Evolutionary conservation across 208 protist genomes (phyloP).

Genomic region (Jaenimonas drosophilae): DNA sequence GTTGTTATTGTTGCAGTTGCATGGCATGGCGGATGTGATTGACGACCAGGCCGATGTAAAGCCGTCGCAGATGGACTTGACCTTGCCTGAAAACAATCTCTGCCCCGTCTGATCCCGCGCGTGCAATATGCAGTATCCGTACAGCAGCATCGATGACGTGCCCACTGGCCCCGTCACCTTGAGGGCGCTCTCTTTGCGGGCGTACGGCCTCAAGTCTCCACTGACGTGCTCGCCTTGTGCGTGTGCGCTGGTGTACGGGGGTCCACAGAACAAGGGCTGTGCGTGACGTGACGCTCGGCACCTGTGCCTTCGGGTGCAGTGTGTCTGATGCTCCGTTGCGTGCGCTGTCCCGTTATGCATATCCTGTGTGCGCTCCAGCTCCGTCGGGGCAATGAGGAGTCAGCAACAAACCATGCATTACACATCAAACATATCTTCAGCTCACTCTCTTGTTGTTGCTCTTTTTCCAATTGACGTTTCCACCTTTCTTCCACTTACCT

Average conservation of each 20-base stretch:
- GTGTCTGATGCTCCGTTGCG: conserved; percentile 17
- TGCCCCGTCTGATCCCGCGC: conserved; percentile 17
- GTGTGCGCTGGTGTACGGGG: conserved; percentile 1
- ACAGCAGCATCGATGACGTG: no score
- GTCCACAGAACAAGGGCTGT: conserved; percentile 14
- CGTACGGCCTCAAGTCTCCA: conserved; percentile 18
- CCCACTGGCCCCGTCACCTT: conserved; percentile 13
- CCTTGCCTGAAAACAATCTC: conserved; percentile 13
- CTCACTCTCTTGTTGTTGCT: not conserved
- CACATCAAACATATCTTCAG: conserved; percentile 5
- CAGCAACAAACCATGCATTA: conserved; percentile 25
- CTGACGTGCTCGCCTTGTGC: not conserved
- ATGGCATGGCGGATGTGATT: not conserved
- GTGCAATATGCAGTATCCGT: no score
- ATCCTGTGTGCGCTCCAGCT: conserved; percentile 25
- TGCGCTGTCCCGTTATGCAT: conserved; percentile 18
- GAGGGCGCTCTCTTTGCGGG: conserved; percentile 18
- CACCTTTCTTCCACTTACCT: no score
- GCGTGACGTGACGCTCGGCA: conserved; percentile 14
- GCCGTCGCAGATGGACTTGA: conserved; percentile 32
- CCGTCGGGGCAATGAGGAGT: conserved; percentile 21
- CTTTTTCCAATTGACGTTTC: no score
- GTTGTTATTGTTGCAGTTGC: not conserved
- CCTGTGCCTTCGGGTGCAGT: no score
- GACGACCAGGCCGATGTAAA: conserved; percentile 29